Conservation (phyloP, 768 basidiomycete genomes). For the Hericium alpestre region DNA sequence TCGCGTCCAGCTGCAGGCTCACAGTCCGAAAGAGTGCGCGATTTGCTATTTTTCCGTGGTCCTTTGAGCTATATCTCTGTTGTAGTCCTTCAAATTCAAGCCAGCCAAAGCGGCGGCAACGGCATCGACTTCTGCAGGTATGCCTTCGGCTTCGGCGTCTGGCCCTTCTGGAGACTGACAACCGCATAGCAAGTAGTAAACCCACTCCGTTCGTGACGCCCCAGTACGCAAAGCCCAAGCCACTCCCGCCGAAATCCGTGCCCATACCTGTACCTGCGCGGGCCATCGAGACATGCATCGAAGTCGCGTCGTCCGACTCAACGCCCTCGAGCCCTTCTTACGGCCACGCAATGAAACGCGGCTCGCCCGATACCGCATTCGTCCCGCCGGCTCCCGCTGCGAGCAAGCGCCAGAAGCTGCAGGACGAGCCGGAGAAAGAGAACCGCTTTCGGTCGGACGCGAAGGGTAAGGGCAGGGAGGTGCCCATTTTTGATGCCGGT, state of each 20-base stretch:
- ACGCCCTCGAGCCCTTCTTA: neutral
- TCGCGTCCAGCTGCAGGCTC: conserved; percentile 2
- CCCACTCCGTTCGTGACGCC: conserved; percentile 4
- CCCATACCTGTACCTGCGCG: neutral
- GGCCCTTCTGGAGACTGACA: neutral
- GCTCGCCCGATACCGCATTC: neutral
- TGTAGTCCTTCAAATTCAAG: conserved; percentile 11
- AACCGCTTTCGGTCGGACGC: neutral
- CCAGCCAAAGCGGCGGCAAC: conserved; percentile 7
- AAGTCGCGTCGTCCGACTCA: conserved; percentile 6
- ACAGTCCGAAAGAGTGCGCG: conserved; percentile 5
- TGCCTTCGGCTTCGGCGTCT: neutral
- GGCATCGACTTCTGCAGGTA: neutral
- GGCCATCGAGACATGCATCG: conserved; percentile 6
- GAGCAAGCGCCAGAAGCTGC: neutral
- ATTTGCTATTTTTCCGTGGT: neutral
- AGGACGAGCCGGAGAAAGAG: neutral
- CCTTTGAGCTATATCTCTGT: neutral
- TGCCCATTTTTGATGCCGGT: neutral
- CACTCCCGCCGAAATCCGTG: neutral
- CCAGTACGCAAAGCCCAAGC: conserved; percentile 6
- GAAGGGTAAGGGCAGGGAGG: neutral
- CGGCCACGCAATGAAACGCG: neutral
- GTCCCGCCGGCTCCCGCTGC: neutral
- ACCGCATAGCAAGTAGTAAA: neutral